Evolutionary conservation across 148 eudicot species (phyloP), one percentile per base, ranked within the genome.

Genomic region (Pharnaceum exiguum): DNA sequence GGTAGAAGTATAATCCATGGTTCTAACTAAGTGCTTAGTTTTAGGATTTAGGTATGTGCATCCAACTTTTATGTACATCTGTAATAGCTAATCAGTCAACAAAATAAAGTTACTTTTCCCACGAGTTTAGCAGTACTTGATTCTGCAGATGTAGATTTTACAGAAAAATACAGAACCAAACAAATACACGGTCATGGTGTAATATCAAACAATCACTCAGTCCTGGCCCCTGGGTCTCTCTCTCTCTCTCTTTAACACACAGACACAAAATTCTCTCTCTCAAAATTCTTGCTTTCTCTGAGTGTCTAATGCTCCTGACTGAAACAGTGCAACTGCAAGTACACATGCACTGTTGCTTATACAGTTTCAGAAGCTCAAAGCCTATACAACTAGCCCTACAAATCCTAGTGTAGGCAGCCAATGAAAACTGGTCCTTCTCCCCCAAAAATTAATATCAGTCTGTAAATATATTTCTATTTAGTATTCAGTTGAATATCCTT

Each of bases 311-410:
- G 71, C 43, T 24, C 42, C 64, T 67, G 71, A 67, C 59, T 67
- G 45, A 33, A 51, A 67, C 65, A 67, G 59, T 67, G 51, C 51
- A 67, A 67, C 65, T 21, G 51, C 26, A 51, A 59, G 71, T 59
- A 67, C 65, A 67, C 65, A 67, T 67, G 63, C 44, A 25, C 63
- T 57, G 56, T 51, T 57, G 70, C 57, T 38, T 58, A 59, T 51
- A 43, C 58, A 27, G 63, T 40, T 57, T 57, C 71, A 48, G 63
- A 66, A 30, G 37, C 63, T 51, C 65, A 32, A 58, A 42, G 51
- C 59, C 59, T 59, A 42, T 17, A 57, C n/a, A 57, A 66, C 44
- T 59, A 67, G 56, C 47, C 56, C 66, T 61, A 61, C 54, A 66
- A 28, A 55, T 56, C 43, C 38, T 54, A 30, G 13, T 45, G 9